These are phyloP conservation scores for Pneumocystis sp. DNA, from an alignment of 1,139 yeast genomes.

Conservation along the genomic window DNA sequence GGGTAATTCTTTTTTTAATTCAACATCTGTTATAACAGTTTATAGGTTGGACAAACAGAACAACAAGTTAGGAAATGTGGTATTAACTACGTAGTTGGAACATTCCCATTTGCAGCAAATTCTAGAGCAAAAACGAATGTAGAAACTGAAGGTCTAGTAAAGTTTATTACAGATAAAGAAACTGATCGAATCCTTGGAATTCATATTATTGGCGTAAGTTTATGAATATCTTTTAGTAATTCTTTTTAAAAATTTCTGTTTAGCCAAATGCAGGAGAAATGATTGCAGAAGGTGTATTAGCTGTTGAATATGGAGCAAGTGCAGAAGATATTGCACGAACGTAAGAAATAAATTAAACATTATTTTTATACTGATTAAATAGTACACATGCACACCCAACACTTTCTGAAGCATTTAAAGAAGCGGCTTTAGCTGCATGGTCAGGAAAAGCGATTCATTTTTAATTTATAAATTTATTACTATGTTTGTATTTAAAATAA, in stretches of 20 bases:
- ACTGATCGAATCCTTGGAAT: constrained; percentile 93
- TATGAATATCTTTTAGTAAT: neutral
- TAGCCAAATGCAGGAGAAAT: constrained; percentile 93
- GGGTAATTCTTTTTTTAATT: constrained; percentile 3
- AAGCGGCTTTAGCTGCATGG: constrained; percentile 45
- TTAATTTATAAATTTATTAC: neutral
- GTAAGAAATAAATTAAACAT: constrained; percentile 27
- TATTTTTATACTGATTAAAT: neutral
- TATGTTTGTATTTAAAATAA: neutral
- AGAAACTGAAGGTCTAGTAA: constrained; percentile 95
- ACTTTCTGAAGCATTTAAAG: constrained; percentile 92
- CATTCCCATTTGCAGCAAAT: constrained; percentile 97
- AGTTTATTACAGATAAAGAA: constrained; percentile 89
- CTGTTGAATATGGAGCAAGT: constrained; percentile 96
- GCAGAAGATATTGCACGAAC: constrained; percentile 96
- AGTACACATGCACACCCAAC: constrained; percentile 88
- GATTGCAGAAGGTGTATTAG: constrained; percentile 97
- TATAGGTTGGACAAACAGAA: constrained; percentile 97
- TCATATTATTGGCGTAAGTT: constrained; percentile 63
- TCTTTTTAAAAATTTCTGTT: neutral
- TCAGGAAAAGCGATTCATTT: neutral
- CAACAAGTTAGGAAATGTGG: constrained; percentile 92
- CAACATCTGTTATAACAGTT: constrained; percentile 61
- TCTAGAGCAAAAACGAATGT: constrained; percentile 97
- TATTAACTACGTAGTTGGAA: constrained; percentile 81